Conservation (phyloP, 1,284 basidiomycete genomes). For the Fomitopsis betulina region DNA sequence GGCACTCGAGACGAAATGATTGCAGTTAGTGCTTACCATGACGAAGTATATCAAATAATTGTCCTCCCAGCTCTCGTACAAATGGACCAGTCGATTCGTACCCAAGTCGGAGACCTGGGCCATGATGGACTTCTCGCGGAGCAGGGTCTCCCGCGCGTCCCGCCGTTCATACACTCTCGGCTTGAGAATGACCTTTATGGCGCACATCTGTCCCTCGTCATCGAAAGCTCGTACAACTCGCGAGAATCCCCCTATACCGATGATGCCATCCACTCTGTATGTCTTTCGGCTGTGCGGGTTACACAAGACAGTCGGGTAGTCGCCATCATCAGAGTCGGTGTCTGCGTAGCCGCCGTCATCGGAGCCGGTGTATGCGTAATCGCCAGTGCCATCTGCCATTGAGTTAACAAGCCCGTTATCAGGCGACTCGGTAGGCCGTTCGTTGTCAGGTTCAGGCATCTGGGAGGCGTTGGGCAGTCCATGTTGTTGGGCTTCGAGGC, state of each 20-base stretch:
- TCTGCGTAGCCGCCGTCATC: neutral
- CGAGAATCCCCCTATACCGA: neutral
- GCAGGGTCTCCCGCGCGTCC: neutral
- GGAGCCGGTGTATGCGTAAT: too few relatives aligned
- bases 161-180: neutral
- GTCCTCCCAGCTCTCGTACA: neutral
- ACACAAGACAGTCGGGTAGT: neutral
- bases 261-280: neutral
- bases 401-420: too few relatives aligned
- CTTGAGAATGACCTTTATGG: neutral
- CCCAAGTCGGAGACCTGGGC: neutral
- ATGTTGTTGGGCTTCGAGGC: too few relatives aligned
- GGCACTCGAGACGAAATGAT: neutral
- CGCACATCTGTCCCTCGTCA: neutral
- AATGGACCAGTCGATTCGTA: neutral
- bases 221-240: neutral
- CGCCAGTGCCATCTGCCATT: too few relatives aligned
- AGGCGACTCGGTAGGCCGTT: too few relatives aligned
- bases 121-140: conserved; percentile 1
- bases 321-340: neutral
- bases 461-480: too few relatives aligned
- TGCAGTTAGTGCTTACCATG: neutral
- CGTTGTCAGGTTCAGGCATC: too few relatives aligned
- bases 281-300: neutral
- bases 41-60: neutral